A percentile compares a stretch with the other conserved stretches of the same genome.
Conservation (phyloP, 2,329 filamentous ascomycete genomes). For the Diplodia intermedia region DNA sequence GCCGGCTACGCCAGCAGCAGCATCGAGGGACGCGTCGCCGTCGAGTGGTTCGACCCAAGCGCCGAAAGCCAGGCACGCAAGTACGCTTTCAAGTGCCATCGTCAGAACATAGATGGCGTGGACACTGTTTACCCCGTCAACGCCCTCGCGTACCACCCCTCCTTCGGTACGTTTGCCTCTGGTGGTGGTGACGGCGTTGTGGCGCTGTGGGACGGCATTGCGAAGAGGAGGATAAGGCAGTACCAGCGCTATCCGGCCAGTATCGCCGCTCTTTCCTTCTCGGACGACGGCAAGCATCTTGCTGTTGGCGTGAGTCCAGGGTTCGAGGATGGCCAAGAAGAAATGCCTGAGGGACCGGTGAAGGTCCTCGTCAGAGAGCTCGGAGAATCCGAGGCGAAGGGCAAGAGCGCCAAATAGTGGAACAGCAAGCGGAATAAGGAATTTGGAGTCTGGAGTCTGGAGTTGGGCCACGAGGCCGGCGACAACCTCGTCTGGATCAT, state of each 20-base stretch:
- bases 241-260: conserved; percentile 85
- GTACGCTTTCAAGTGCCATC: conserved; percentile 98
- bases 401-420: conserved; percentile 71
- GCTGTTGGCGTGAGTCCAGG: conserved; percentile 84
- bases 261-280: conserved; percentile 79
- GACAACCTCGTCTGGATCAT: neutral
- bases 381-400: conserved; percentile 85
- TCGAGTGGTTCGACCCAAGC: conserved; percentile 96
- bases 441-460: conserved; percentile 19
- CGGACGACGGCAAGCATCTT: conserved; percentile 75
- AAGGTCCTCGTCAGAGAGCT: conserved; percentile 84
- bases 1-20: conserved; percentile 89
- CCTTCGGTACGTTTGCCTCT: conserved; percentile 83
- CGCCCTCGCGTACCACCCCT: conserved; percentile 84
- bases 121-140: conserved; percentile 94
- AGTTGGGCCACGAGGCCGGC: conserved; percentile 8
- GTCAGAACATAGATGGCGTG: conserved; percentile 72
- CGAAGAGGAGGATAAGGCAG: conserved; percentile 86
- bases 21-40: conserved; percentile 94
- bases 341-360: conserved; percentile 74
- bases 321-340: conserved; percentile 86
- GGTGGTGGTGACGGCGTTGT: conserved; percentile 91
- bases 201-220: conserved; percentile 90
- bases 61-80: conserved; percentile 87
- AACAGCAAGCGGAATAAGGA: neutral